These are phyloP conservation scores for Pterulicium gracile DNA, from an alignment of 1,284 basidiomycete genomes.

Conservation along the genomic window DNA sequence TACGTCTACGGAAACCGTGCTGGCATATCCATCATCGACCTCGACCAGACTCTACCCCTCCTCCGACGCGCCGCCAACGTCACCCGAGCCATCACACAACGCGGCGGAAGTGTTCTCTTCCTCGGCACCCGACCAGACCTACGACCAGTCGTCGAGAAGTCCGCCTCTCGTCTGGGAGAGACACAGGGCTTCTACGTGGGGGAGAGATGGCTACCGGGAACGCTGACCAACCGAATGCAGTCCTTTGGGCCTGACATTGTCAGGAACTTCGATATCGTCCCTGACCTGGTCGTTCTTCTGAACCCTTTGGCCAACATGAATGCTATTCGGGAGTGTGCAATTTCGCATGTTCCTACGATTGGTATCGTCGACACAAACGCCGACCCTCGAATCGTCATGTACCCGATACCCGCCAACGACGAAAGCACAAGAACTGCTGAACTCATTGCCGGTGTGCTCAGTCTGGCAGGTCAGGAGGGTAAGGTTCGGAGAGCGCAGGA, in stretches of 20 bases:
- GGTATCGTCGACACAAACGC: slow-evolving; percentile 92
- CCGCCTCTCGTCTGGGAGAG: slow-evolving; percentile 69
- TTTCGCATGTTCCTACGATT: slow-evolving; percentile 78
- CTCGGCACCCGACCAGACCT: slow-evolving; percentile 82
- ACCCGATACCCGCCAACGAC: slow-evolving; percentile 97
- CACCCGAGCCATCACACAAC: slow-evolving; percentile 72
- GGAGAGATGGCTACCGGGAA: slow-evolving; percentile 90
- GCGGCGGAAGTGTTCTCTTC: slow-evolving; percentile 83
- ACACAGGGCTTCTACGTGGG: slow-evolving; percentile 73
- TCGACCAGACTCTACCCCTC: slow-evolving; percentile 89
- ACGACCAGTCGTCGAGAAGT: slow-evolving; percentile 66
- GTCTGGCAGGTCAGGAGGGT: slow-evolving; percentile 86
- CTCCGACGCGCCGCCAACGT: slow-evolving; percentile 86
- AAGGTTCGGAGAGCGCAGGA: background rate
- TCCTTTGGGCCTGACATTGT: slow-evolving; percentile 61
- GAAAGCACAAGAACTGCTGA: slow-evolving; percentile 88
- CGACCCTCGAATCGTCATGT: slow-evolving; percentile 95
- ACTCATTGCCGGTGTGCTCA: slow-evolving; percentile 83
- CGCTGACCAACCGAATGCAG: slow-evolving; percentile 82
- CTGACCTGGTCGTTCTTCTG: slow-evolving; percentile 84
- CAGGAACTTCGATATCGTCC: slow-evolving; percentile 50
- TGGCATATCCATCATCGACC: slow-evolving; percentile 88
- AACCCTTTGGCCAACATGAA: slow-evolving; percentile 80
- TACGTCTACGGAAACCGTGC: slow-evolving; percentile 91
- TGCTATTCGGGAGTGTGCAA: slow-evolving; percentile 80